Evolutionary conservation across 2,329 filamentous ascomycete genomes (phyloP).

Genomic region (Pestalotiopsis sp.): DNA sequence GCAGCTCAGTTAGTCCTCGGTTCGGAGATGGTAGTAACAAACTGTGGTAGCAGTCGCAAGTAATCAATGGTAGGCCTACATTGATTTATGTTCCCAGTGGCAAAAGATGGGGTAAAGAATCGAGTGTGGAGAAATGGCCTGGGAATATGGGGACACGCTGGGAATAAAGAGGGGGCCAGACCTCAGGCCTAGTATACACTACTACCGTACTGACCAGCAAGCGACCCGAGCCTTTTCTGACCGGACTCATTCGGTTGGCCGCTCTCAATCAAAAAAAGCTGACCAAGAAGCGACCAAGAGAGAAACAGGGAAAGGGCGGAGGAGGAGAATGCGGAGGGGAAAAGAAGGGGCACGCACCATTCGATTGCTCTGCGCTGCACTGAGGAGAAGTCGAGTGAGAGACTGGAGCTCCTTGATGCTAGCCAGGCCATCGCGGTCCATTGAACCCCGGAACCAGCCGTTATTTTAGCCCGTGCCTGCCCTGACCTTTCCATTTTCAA

Average conservation of each 20-base stretch:
- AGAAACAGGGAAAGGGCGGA: too few species aligned
- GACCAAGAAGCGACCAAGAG: too few species aligned
- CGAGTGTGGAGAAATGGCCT: background rate
- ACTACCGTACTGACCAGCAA: too few species aligned
- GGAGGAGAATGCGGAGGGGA: too few species aligned
- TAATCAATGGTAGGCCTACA: background rate
- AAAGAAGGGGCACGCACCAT: too few species aligned
- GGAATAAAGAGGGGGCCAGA: background rate
- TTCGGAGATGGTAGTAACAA: background rate
- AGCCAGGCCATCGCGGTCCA: background rate
- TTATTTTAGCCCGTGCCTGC: background rate
- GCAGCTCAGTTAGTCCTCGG: too few species aligned
- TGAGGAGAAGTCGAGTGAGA: background rate
- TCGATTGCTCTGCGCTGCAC: too few species aligned
- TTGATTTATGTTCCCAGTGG: background rate
- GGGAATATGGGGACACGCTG: background rate
- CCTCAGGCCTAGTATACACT: background rate
- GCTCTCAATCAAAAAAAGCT: too few species aligned
- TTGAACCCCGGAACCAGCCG: background rate
- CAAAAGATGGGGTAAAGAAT: slow-evolving; percentile 10
- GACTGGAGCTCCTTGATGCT: background rate
- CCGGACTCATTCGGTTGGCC: too few species aligned
- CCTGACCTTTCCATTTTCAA: background rate
- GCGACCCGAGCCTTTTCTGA: too few species aligned
- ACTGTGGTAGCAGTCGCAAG: background rate